These are phyloP conservation scores for Vanrija sp. DNA, from an alignment of 1,284 basidiomycete genomes.

Conservation along the genomic window DNA sequence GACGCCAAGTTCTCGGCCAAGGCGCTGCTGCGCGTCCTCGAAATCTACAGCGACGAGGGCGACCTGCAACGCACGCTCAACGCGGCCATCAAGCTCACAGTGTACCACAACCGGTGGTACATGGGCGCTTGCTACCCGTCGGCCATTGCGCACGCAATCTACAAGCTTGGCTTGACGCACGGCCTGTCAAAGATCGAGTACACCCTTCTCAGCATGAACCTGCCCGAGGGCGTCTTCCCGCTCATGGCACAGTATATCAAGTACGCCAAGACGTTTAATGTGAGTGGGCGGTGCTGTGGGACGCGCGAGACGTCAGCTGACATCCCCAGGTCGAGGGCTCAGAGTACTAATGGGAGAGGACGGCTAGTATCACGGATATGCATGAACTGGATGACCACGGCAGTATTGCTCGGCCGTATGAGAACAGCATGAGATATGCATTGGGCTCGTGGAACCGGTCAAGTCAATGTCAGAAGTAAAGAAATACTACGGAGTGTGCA, in stretches of 20 bases:
- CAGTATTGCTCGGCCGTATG: no score
- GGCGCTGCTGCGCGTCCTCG: slow-evolving; percentile 86
- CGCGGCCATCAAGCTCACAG: slow-evolving; percentile 84
- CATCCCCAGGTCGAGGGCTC: slow-evolving; percentile 31
- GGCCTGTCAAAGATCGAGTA: slow-evolving; percentile 93
- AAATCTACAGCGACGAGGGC: slow-evolving; percentile 89
- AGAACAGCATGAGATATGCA: no score
- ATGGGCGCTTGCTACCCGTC: slow-evolving; percentile 85
- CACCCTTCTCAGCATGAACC: slow-evolving; percentile 84
- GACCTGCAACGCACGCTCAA: slow-evolving; percentile 87
- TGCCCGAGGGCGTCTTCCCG: slow-evolving; percentile 69
- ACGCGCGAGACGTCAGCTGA: background rate
- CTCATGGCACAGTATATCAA: slow-evolving; percentile 31
- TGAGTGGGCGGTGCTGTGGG: slow-evolving; percentile 8
- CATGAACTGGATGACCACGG: no score
- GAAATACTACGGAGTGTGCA: no score
- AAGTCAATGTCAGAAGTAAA: no score
- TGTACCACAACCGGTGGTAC: slow-evolving; percentile 72
- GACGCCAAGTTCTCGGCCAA: slow-evolving; percentile 85
- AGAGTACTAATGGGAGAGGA: slow-evolving; percentile 23
- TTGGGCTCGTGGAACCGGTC: no score
- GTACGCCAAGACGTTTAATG: slow-evolving; percentile 36
- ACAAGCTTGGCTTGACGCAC: slow-evolving; percentile 89
- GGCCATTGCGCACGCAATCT: slow-evolving; percentile 86
- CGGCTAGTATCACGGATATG: no score